Percentiles rank a stretch among this genome's conserved stretches.
phyloP scores from a whole-genome alignment of 164 flowering plant genomes.

The Nymphaea colorata region DNA sequence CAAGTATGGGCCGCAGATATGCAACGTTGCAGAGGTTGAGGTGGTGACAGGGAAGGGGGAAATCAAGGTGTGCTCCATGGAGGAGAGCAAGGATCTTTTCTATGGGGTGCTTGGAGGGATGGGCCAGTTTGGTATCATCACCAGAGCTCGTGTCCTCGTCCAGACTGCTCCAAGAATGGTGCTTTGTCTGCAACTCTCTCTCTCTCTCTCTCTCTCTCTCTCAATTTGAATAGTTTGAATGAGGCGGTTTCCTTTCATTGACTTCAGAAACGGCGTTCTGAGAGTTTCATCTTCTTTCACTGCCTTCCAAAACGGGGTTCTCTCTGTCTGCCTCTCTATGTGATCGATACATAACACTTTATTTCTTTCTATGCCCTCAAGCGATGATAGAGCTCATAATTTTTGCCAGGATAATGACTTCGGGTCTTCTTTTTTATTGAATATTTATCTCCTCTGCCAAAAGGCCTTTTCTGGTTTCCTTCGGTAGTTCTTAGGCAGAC shows the following conservation, averaged over 20 bases:
- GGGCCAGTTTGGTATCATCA: slow-evolving; percentile 87
- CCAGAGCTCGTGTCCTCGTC: slow-evolving; percentile 53
- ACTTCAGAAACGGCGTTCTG: no score
- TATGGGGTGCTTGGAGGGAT: slow-evolving; percentile 69
- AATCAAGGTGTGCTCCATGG: slow-evolving; percentile 29
- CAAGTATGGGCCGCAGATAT: slow-evolving; percentile 70
- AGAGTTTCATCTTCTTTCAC: no score
- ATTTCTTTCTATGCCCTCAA: no score
- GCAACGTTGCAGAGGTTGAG: slow-evolving; percentile 70
- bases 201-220: background rate
- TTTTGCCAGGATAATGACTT: no score
- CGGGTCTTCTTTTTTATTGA: background rate
- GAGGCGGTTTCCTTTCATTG: no score
- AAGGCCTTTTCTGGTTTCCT: background rate
- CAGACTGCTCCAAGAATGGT: slow-evolving; percentile 76
- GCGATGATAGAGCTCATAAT: no score
- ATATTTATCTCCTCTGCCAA: background rate
- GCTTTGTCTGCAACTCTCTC: background rate
- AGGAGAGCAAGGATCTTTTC: slow-evolving; percentile 46
- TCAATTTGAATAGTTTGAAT: no score
- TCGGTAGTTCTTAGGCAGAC: no score
- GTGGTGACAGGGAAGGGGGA: slow-evolving; percentile 87
- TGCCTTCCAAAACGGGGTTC: no score
- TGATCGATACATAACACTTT: no score
- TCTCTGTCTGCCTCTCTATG: no score